A percentile compares a stretch with the other conserved stretches of the same genome.
phyloP scores from a whole-genome alignment of 345 rosid genomes.

The Pseudoturritis turrita region DNA sequence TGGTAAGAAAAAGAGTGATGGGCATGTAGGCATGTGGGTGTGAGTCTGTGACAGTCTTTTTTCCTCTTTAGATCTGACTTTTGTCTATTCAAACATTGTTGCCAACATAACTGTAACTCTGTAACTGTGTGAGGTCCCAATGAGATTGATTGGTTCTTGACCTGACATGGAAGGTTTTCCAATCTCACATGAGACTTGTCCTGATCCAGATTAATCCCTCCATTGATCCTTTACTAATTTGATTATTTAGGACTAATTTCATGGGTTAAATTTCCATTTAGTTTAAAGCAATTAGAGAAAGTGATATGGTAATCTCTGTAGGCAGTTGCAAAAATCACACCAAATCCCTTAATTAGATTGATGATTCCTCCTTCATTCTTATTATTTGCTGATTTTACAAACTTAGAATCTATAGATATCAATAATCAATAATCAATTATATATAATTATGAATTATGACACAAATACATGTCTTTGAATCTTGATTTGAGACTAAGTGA shows the following conservation, averaged over 20 bases:
- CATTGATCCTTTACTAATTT: neutral
- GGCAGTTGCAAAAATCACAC: conserved; percentile 8
- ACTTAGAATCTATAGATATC: conserved; percentile 6
- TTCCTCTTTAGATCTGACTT: conserved; percentile 30
- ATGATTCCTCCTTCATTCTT: conserved; percentile 21
- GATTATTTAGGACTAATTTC: neutral
- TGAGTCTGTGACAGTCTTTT: conserved; percentile 29
- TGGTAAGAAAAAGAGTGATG: conserved; percentile 16
- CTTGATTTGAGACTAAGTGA: conserved; percentile 25
- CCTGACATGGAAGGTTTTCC: conserved; percentile 10
- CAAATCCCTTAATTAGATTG: conserved; percentile 27
- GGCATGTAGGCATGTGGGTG: conserved; percentile 32
- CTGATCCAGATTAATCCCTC: conserved; percentile 4
- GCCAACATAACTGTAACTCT: conserved; percentile 23
- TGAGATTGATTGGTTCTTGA: conserved; percentile 6
- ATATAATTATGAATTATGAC: conserved; percentile 25
- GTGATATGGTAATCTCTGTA: neutral
- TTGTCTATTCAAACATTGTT: conserved; percentile 31
- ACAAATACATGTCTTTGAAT: conserved; percentile 18
- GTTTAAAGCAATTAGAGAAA: neutral
- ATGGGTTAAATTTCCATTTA: neutral
- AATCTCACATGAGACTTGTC: conserved; percentile 27
- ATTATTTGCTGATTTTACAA: conserved; percentile 23
- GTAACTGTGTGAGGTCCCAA: conserved; percentile 19
- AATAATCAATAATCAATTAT: conserved; percentile 19